Evolutionary conservation across 768 basidiomycete genomes (phyloP).

Genomic region (Russula emetica): DNA sequence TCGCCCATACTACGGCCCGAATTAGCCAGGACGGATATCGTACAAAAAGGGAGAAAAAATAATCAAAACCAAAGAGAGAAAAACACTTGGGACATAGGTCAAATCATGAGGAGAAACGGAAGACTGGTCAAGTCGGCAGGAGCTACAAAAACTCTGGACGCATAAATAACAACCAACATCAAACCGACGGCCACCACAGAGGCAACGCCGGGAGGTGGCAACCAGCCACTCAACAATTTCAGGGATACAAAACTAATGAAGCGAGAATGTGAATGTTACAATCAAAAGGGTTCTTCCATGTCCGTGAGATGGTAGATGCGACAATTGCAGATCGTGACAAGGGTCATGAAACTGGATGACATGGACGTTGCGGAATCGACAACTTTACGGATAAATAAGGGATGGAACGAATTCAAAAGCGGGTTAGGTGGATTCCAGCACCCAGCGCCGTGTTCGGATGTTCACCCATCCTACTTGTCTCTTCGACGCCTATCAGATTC

Average conservation of each 20-base stretch:
- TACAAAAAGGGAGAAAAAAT: constrained; percentile 17
- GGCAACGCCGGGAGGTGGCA: constrained; percentile 2
- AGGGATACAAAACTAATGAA: constrained; percentile 24
- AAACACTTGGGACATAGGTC: constrained; percentile 8
- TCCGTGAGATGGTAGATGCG: constrained; percentile 29
- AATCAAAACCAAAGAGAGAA: constrained; percentile 10
- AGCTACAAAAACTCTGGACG: constrained; percentile 23
- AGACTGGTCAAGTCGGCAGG: constrained; percentile 12
- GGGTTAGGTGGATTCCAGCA: constrained; percentile 27
- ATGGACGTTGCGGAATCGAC: constrained; percentile 18
- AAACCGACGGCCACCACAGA: constrained; percentile 14
- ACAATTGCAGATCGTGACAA: constrained; percentile 29
- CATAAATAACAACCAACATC: constrained; percentile 21
- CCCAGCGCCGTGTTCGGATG: constrained; percentile 25
- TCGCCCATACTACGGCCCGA: constrained; percentile 2
- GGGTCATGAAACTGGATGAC: constrained; percentile 26
- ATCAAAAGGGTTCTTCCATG: constrained; percentile 27
- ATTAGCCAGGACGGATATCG: constrained; percentile 17
- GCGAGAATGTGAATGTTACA: constrained; percentile 18
- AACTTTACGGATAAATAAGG: constrained; percentile 26
- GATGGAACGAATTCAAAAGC: constrained; percentile 17
- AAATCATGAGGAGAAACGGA: constrained; percentile 14
- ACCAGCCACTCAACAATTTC: constrained; percentile 16
- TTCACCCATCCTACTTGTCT: constrained; percentile 18
- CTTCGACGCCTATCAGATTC: constrained; percentile 17